Conservation (phyloP, 2,329 filamentous ascomycete species). For the Cladosporium sp. region DNA sequence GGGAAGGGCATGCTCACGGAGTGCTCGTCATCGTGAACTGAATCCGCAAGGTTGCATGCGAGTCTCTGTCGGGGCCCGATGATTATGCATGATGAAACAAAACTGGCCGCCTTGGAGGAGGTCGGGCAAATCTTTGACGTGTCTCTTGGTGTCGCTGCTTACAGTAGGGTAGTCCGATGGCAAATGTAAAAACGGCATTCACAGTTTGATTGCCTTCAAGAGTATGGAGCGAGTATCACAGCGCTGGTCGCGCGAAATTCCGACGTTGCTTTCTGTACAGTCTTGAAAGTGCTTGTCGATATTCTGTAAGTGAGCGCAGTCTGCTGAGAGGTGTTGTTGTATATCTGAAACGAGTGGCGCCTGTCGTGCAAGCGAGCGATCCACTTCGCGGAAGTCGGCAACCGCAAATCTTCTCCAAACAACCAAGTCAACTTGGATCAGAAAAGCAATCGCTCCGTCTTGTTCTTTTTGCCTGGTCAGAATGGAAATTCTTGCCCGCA, state of each 20-base stretch:
- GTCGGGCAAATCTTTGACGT: background rate
- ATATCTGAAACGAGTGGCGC: slow-evolving; percentile 8
- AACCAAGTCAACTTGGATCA: background rate
- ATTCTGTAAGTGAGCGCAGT: background rate
- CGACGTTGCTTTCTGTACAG: background rate
- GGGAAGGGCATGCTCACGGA: background rate
- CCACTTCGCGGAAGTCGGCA: slow-evolving; percentile 12
- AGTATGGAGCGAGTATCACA: background rate
- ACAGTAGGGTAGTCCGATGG: background rate
- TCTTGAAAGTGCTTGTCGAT: background rate
- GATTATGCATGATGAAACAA: background rate
- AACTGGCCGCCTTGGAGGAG: background rate
- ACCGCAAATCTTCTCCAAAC: background rate
- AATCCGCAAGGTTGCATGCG: background rate
- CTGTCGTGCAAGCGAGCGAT: slow-evolving; percentile 6
- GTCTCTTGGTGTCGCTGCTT: background rate
- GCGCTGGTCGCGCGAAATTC: background rate
- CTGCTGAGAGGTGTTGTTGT: background rate
- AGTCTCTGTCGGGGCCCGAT: background rate
- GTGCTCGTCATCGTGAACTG: too few relatives aligned
- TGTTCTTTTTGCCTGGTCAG: background rate
- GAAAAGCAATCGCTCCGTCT: background rate
- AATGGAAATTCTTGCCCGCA: background rate
- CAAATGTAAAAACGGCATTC: background rate
- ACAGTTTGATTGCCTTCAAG: background rate